Percentiles rank a stretch among this genome's conserved stretches.
These are phyloP conservation scores for Chalciporus piperatus DNA, from an alignment of 768 basidiomycete genomes.

Conservation along the genomic window DNA sequence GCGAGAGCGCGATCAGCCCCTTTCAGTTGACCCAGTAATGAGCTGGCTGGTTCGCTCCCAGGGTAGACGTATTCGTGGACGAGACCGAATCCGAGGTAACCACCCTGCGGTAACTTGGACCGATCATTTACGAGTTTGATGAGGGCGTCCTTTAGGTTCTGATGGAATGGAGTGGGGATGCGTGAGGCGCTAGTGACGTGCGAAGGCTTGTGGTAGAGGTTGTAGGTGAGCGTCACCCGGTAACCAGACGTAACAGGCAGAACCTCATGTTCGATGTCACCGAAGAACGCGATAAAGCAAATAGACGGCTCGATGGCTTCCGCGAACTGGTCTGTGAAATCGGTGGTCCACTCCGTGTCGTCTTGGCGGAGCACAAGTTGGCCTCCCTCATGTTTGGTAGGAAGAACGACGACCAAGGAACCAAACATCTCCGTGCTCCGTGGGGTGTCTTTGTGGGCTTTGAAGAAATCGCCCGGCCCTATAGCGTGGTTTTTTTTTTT, in stretches of 20 bases:
- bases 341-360: constrained; percentile 35
- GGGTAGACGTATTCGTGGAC: constrained; percentile 10
- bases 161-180: background rate
- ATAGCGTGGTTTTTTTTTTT: background rate
- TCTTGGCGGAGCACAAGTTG: constrained; percentile 35
- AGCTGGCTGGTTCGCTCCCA: background rate
- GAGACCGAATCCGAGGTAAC: constrained; percentile 13
- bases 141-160: background rate
- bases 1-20: constrained; percentile 7
- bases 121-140: constrained; percentile 22
- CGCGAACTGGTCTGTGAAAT: constrained; percentile 27
- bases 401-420: constrained; percentile 48
- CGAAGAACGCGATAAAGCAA: constrained; percentile 40
- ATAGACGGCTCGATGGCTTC: constrained; percentile 8
- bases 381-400: constrained; percentile 45
- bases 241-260: constrained; percentile 37
- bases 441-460: constrained; percentile 48
- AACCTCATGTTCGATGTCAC: constrained; percentile 46
- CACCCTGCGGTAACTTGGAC: constrained; percentile 26
- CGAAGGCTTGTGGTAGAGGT: constrained; percentile 22
- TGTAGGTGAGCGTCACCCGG: constrained; percentile 44
- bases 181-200: background rate
- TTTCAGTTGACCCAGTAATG: constrained; percentile 10
- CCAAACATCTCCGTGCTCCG: constrained; percentile 45
- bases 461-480: constrained; percentile 43